phyloP scores from a whole-genome alignment of 1,284 basidiomycete species.

The Mycena citricolor region DNA sequence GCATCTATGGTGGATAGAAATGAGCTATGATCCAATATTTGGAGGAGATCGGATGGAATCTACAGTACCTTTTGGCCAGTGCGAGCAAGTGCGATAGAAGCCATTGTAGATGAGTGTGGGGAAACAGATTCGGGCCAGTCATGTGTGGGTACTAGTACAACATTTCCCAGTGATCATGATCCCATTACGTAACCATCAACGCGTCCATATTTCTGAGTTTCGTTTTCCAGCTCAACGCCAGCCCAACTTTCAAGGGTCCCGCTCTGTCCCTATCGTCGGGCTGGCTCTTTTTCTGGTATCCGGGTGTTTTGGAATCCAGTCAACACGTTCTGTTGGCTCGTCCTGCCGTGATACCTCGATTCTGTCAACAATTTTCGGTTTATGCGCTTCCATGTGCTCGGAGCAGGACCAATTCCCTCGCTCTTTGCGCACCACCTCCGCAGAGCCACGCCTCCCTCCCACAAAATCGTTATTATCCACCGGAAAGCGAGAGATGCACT shows the following conservation, averaged over 20 bases:
- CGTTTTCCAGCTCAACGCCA: no score
- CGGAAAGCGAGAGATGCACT: conserved; percentile 42
- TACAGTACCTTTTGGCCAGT: conserved; percentile 63
- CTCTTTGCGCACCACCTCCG: conserved; percentile 81
- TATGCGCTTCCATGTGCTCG: conserved; percentile 76
- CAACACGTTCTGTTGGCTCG: background rate
- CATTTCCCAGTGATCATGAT: no score
- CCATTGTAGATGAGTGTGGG: conserved; percentile 39
- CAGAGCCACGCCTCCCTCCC: conserved; percentile 47
- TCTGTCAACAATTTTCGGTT: background rate
- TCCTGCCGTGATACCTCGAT: background rate
- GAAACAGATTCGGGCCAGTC: no score
- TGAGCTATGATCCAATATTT: background rate
- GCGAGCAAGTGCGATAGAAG: conserved; percentile 53
- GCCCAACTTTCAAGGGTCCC: no score
- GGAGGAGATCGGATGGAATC: conserved; percentile 3
- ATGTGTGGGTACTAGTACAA: no score
- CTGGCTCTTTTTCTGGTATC: no score
- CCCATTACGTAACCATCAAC: no score
- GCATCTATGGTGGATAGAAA: conserved; percentile 6
- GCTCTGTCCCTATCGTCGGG: no score
- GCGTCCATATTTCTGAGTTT: no score
- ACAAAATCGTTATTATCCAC: conserved; percentile 70
- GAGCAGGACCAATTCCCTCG: conserved; percentile 79
- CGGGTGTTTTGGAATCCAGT: no score